Evolutionary conservation across 140 eudicot genomes (phyloP).

Genomic region (Flaveria floridana): DNA sequence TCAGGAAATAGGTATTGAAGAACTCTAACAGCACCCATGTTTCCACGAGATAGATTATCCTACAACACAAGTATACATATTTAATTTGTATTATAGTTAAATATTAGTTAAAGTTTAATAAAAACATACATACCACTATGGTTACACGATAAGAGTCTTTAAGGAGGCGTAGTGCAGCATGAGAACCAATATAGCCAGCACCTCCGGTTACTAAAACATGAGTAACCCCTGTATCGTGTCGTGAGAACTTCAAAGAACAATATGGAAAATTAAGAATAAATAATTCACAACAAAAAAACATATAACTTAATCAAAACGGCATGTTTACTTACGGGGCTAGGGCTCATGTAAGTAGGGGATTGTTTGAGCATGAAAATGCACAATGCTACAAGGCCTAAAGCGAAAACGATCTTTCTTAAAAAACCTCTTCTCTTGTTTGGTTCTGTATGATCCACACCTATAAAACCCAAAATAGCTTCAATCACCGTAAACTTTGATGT

Average conservation of each 20-base stretch:
- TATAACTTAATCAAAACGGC: slow-evolving; percentile 3
- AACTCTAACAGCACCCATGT: slow-evolving; percentile 76
- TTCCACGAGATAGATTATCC: slow-evolving; percentile 94
- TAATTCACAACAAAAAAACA: neutral
- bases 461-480: slow-evolving; percentile 27
- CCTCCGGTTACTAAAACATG: slow-evolving; percentile 91
- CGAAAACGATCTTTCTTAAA: slow-evolving; percentile 58
- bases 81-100: neutral
- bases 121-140: slow-evolving; percentile 51
- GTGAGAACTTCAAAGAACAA: slow-evolving; percentile 51
- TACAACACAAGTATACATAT: slow-evolving; percentile 17
- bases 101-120: neutral
- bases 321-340: slow-evolving; percentile 48
- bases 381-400: slow-evolving; percentile 50
- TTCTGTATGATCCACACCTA: slow-evolving; percentile 79
- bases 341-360: slow-evolving; percentile 62
- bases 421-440: slow-evolving; percentile 64
- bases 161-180: slow-evolving; percentile 70
- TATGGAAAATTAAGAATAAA: neutral
- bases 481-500: slow-evolving; percentile 9
- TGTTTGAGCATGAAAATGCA: slow-evolving; percentile 73
- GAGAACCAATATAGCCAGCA: slow-evolving; percentile 90
- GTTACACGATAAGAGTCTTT: slow-evolving; percentile 82
- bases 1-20: slow-evolving; percentile 70
- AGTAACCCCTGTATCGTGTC: slow-evolving; percentile 62